These are phyloP conservation scores for Penicillium vulpinum DNA, from an alignment of 2,329 filamentous ascomycete species.

Conservation along the genomic window DNA sequence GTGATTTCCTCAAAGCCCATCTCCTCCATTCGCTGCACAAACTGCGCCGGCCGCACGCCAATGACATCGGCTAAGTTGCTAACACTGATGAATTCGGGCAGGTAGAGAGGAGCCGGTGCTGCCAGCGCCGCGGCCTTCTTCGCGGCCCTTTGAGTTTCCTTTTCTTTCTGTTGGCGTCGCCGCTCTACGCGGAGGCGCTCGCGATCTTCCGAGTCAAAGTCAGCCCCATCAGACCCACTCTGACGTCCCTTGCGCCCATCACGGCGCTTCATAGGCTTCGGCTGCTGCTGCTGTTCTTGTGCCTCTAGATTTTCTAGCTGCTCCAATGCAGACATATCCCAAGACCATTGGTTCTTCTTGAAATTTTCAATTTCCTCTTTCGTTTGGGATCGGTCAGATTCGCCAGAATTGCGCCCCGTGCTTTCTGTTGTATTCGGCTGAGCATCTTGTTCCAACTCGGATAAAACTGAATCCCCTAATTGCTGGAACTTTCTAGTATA, in stretches of 20 bases:
- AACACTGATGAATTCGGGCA: constrained; percentile 93
- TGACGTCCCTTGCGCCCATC: constrained; percentile 26
- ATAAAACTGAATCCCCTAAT: constrained; percentile 20
- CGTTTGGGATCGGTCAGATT: not conserved
- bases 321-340: constrained; percentile 33
- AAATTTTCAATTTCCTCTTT: constrained; percentile 11
- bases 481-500: constrained; percentile 23
- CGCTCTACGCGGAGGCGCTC: constrained; percentile 35
- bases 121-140: constrained; percentile 42
- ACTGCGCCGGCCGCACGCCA: constrained; percentile 67
- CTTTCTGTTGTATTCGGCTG: not conserved
- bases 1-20: constrained; percentile 87
- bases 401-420: not conserved
- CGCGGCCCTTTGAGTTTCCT: constrained; percentile 39
- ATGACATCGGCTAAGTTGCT: constrained; percentile 74
- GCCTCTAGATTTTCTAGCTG: constrained; percentile 17
- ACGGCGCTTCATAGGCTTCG: constrained; percentile 25
- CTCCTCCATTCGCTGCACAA: constrained; percentile 73
- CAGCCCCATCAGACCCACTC: constrained; percentile 32
- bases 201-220: constrained; percentile 39
- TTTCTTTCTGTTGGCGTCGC: constrained; percentile 42
- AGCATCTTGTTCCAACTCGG: constrained; percentile 16
- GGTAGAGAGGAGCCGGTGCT: constrained; percentile 63
- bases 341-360: constrained; percentile 27
- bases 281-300: constrained; percentile 3